Conservation (phyloP, 108 stramenopile species). For the Cyclotella sp. region DNA sequence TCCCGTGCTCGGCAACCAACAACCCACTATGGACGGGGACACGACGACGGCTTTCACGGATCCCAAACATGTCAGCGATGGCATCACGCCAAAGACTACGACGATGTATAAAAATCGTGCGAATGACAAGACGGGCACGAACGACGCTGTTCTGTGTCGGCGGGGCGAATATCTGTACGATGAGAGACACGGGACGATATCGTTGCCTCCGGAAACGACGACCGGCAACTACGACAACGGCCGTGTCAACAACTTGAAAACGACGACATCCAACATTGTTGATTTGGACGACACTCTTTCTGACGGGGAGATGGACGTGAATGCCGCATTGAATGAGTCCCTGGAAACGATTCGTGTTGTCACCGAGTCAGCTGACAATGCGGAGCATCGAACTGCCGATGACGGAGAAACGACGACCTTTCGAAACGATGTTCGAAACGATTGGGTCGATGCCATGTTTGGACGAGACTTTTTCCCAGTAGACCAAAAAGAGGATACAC, state of each 20-base stretch:
- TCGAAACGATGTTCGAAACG: slow-evolving; percentile 51
- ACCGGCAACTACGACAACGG: not conserved
- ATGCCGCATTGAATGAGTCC: not conserved
- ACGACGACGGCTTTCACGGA: too few relatives aligned
- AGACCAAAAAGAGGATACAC: not conserved
- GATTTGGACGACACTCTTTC: slow-evolving; percentile 2
- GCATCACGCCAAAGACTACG: too few relatives aligned
- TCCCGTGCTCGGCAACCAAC: too few relatives aligned
- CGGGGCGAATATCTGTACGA: too few relatives aligned
- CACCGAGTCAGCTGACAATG: not conserved
- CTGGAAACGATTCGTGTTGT: not conserved
- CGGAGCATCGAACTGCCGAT: not conserved
- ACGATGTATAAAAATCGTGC: too few relatives aligned
- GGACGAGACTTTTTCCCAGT: slow-evolving; percentile 60
- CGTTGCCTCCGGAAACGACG: too few relatives aligned
- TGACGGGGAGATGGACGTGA: not conserved
- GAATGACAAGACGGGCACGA: too few relatives aligned
- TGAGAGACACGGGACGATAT: too few relatives aligned
- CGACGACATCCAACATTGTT: not conserved
- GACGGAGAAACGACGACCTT: slow-evolving; percentile 8
- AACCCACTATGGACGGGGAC: too few relatives aligned
- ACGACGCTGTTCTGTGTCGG: too few relatives aligned
- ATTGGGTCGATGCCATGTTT: slow-evolving; percentile 85
- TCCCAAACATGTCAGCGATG: too few relatives aligned
- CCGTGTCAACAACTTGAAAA: not conserved